Evolutionary conservation across 2,329 filamentous ascomycete genomes (phyloP), one percentile per base, ranked within the genome.

Genomic region (Chrysoporthe cubensis): DNA sequence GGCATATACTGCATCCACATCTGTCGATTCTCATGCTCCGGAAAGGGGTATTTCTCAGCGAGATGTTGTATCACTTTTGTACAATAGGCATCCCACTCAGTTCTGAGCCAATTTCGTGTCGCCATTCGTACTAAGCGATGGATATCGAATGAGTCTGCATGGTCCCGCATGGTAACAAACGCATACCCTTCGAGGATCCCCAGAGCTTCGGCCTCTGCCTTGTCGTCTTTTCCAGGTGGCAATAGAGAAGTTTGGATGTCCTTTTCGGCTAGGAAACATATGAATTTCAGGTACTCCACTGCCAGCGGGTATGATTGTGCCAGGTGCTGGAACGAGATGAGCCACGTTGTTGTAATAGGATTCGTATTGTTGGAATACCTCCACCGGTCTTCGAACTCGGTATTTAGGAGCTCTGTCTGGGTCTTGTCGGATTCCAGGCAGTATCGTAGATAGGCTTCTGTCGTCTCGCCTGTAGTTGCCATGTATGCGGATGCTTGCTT

Each of bases 401-500:
- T 62, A 58, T 74, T 79, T 0, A 80, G 69, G 0, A 79, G 37
- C 1, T 71, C 50, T 1, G 74, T 68, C 32, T 73, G 26, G 4
- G 59, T 65, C 2, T 68, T 32, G 11, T 78, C 65, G 11, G 71
- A 75, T 0, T 70, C 69, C 34, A 65, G 50, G 37, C 70, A 77
- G 26, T 72, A 66, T 0, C 68, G 16, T 0, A 80, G 68, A 61
- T 80, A 80, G 32, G 66, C 60, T 0, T 65, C n/a, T 1, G 71
- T 71, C 1, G 75, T 65, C 1, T 74, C 73, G 2, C 57, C 37
- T 2, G 50, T 78, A 26, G 70, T 71, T 61, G 75, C 75, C 65
- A 82, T 77, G 63, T 75, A 82, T 9, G 75, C 73, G 2, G 75
- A 74, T 26, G 78, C 78, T 62, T 80, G 78, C 46, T 66, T 73